These are phyloP conservation scores for Erodium trifolium DNA, from an alignment of 441 rosid genomes.

Conservation along the genomic window DNA sequence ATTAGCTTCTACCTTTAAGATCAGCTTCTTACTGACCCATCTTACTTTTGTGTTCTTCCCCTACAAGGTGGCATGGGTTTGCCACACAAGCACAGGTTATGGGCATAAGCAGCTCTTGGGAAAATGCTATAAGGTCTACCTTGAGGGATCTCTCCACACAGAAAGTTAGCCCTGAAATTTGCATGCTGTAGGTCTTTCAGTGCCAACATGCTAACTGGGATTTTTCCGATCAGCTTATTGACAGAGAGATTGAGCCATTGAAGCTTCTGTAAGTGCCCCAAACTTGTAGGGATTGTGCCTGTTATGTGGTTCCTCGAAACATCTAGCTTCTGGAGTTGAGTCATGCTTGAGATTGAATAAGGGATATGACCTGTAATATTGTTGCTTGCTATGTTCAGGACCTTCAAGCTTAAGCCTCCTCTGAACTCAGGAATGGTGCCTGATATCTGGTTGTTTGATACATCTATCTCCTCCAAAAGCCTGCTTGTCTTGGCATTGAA, in stretches of 20 bases:
- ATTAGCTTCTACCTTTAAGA: slow-evolving; percentile 19
- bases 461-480: slow-evolving; percentile 56
- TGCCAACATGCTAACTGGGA: slow-evolving; percentile 62
- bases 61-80: slow-evolving; percentile 77
- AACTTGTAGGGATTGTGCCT: slow-evolving; percentile 55
- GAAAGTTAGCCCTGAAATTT: slow-evolving; percentile 72
- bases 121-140: slow-evolving; percentile 77
- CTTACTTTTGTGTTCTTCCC: slow-evolving; percentile 23
- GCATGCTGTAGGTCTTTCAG: slow-evolving; percentile 50
- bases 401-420: slow-evolving; percentile 54
- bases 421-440: slow-evolving; percentile 60
- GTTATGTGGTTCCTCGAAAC: slow-evolving; percentile 62
- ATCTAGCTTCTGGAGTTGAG: slow-evolving; percentile 55
- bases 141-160: slow-evolving; percentile 91
- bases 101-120: slow-evolving; percentile 72
- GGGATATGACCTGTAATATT: slow-evolving; percentile 67
- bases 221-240: slow-evolving; percentile 57
- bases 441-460: slow-evolving; percentile 60
- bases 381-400: slow-evolving; percentile 68
- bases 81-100: slow-evolving; percentile 87
- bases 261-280: slow-evolving; percentile 53
- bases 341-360: slow-evolving; percentile 63
- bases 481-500: slow-evolving; percentile 63
- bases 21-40: slow-evolving; percentile 64
- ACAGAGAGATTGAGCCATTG: slow-evolving; percentile 77